phyloP scores from a whole-genome alignment of 2,329 filamentous ascomycete genomes.

The Ophiostoma piceae region DNA sequence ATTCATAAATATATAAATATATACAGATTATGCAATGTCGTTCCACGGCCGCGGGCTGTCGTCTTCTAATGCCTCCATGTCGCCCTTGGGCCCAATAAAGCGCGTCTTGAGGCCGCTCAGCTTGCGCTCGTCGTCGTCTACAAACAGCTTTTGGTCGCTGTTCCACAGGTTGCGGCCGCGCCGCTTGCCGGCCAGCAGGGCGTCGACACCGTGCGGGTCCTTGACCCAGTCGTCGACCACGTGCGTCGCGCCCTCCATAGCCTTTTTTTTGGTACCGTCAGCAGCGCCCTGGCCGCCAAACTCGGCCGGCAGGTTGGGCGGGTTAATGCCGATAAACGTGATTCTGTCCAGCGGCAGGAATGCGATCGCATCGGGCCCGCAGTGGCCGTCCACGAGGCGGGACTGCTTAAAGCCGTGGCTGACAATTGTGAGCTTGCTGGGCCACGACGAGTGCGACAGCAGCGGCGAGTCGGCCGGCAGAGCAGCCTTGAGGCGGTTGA shows the following conservation, averaged over 20 bases:
- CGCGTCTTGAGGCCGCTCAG: constrained; percentile 39
- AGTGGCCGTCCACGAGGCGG: constrained; percentile 60
- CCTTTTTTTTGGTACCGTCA: constrained; percentile 34
- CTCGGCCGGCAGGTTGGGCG: constrained; percentile 39
- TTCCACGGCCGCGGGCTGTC: constrained; percentile 40
- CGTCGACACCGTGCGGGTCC: constrained; percentile 49
- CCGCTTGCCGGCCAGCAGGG: constrained; percentile 45
- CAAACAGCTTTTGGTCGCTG: constrained; percentile 43
- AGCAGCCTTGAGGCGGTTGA: neutral
- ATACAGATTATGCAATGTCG: neutral
- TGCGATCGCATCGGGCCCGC: constrained; percentile 49
- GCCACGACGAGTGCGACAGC: constrained; percentile 43
- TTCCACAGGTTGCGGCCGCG: constrained; percentile 47
- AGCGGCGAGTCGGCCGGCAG: neutral
- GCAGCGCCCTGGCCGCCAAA: constrained; percentile 31
- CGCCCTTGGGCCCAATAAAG: constrained; percentile 30
- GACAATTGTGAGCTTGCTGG: constrained; percentile 55
- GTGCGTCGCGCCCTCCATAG: constrained; percentile 40
- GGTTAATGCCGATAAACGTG: constrained; percentile 59
- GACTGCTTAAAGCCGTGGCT: constrained; percentile 64
- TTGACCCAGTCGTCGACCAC: constrained; percentile 46
- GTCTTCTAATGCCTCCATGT: constrained; percentile 38
- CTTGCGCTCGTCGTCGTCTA: constrained; percentile 32
- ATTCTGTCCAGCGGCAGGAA: constrained; percentile 43
- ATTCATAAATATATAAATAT: neutral